These are phyloP conservation scores for Coccomyxa sp. DNA, from an alignment of 139 green algal species.

Conservation along the genomic window DNA sequence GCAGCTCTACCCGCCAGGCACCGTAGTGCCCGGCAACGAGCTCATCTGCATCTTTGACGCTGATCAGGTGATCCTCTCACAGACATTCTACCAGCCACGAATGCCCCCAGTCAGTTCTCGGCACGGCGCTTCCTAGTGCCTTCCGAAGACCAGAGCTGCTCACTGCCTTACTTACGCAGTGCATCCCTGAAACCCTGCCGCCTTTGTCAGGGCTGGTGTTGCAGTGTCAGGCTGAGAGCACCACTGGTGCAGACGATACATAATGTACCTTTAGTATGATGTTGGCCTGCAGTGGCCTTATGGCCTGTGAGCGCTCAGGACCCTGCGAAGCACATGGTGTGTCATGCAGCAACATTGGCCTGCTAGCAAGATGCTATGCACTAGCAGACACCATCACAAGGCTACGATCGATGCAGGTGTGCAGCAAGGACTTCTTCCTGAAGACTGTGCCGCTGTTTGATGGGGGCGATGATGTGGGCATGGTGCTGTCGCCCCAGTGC, in stretches of 20 bases:
- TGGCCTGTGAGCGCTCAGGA: background rate
- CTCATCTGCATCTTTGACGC: conserved; percentile 78
- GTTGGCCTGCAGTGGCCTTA: background rate
- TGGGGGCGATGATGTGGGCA: conserved; percentile 46
- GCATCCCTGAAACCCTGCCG: too few relatives aligned
- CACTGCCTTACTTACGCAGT: too few relatives aligned
- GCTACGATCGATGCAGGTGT: conserved; percentile 19
- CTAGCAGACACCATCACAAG: too few relatives aligned
- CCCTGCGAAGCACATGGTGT: background rate
- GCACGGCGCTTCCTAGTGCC: too few relatives aligned
- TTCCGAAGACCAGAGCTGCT: too few relatives aligned
- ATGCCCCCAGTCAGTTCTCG: too few relatives aligned
- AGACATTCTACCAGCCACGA: background rate
- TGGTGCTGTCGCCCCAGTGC: conserved; percentile 59
- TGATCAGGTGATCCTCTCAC: conserved; percentile 43
- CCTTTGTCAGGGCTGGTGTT: too few relatives aligned
- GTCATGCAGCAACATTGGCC: too few relatives aligned
- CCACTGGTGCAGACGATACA: background rate
- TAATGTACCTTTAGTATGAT: background rate
- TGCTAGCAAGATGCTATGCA: too few relatives aligned
- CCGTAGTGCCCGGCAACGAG: conserved; percentile 51
- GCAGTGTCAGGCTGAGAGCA: too few relatives aligned
- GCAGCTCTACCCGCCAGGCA: conserved; percentile 51
- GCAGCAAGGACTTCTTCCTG: conserved; percentile 71
- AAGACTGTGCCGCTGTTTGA: conserved; percentile 64